A percentile compares a stretch with the other conserved stretches of the same genome.
Conservation (phyloP, 306 rosid genomes). For the Fragaria vesca region DNA sequence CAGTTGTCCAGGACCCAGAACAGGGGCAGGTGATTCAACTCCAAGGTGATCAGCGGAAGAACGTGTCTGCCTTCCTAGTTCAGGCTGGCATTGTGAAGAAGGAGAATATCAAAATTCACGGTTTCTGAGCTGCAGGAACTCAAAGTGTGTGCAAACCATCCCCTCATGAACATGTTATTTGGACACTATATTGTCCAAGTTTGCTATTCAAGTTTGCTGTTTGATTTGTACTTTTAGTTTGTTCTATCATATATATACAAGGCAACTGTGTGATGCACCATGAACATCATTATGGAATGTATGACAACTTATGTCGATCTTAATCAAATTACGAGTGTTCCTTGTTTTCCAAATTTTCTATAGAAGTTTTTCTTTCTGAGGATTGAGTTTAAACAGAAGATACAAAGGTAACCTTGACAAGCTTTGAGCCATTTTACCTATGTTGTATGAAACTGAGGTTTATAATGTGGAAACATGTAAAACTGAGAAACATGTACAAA, state of each 20-base stretch:
- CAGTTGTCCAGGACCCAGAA: constrained; percentile 22
- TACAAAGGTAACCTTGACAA: neutral
- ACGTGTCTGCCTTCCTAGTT: constrained; percentile 20
- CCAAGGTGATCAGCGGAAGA: constrained; percentile 25
- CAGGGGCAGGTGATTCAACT: constrained; percentile 27
- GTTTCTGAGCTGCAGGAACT: constrained; percentile 15
- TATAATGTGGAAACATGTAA: neutral
- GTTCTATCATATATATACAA: neutral
- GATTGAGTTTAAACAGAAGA: neutral
- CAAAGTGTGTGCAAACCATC: neutral
- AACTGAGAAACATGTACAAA: neutral
- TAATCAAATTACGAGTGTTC: neutral
- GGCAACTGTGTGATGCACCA: neutral
- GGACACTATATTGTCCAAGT: neutral
- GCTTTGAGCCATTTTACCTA: neutral
- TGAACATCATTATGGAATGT: neutral
- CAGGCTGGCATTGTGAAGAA: constrained; percentile 29
- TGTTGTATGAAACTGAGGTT: neutral
- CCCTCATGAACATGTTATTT: neutral
- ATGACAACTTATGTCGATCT: neutral
- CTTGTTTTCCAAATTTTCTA: neutral
- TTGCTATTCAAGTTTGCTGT: neutral
- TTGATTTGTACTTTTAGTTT: neutral
- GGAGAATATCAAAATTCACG: constrained; percentile 24
- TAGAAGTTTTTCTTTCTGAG: no score